Percentiles rank a stretch among this genome's conserved stretches.
Evolutionary conservation across 1,284 basidiomycete species (phyloP).

Genomic region (Boletus semigastroideus): DNA sequence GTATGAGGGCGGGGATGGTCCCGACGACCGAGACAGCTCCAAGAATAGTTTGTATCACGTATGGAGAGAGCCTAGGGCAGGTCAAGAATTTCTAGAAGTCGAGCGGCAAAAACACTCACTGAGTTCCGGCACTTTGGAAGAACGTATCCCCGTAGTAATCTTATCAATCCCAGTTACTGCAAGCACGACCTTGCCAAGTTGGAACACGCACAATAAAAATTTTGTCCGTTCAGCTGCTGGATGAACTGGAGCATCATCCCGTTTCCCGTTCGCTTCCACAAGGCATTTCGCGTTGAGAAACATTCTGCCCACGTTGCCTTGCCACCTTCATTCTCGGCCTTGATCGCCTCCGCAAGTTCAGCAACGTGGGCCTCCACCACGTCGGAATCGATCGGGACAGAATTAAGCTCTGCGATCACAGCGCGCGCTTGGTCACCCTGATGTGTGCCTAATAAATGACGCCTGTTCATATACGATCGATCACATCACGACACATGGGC

Average conservation of each 20-base stretch:
- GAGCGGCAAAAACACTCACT: slow-evolving; percentile 36
- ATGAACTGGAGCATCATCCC: slow-evolving; percentile 83
- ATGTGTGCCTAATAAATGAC: slow-evolving; percentile 51
- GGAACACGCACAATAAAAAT: slow-evolving; percentile 60
- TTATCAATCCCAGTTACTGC: slow-evolving; percentile 22
- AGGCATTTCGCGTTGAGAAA: slow-evolving; percentile 64
- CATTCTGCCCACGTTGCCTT: slow-evolving; percentile 79
- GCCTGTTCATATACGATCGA: slow-evolving; percentile 42
- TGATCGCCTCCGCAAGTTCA: slow-evolving; percentile 69
- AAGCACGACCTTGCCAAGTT: neutral
- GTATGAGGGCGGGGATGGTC: slow-evolving; percentile 60
- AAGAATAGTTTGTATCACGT: slow-evolving; percentile 71
- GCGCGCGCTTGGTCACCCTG: slow-evolving; percentile 51
- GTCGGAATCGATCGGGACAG: slow-evolving; percentile 57
- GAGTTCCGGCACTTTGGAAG: slow-evolving; percentile 73
- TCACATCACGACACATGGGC: neutral
- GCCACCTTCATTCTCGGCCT: slow-evolving; percentile 71
- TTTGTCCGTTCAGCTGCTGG: slow-evolving; percentile 75
- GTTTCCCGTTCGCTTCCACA: slow-evolving; percentile 73
- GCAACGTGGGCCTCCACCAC: slow-evolving; percentile 64
- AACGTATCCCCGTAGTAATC: slow-evolving; percentile 83
- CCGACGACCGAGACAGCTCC: slow-evolving; percentile 68
- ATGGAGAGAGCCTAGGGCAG: slow-evolving; percentile 55
- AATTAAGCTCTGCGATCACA: slow-evolving; percentile 68
- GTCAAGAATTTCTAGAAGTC: neutral